Percentiles rank a stretch among this genome's conserved stretches.
Conservation (phyloP, 2,329 filamentous ascomycete species). For the Cladosporium sp. region DNA sequence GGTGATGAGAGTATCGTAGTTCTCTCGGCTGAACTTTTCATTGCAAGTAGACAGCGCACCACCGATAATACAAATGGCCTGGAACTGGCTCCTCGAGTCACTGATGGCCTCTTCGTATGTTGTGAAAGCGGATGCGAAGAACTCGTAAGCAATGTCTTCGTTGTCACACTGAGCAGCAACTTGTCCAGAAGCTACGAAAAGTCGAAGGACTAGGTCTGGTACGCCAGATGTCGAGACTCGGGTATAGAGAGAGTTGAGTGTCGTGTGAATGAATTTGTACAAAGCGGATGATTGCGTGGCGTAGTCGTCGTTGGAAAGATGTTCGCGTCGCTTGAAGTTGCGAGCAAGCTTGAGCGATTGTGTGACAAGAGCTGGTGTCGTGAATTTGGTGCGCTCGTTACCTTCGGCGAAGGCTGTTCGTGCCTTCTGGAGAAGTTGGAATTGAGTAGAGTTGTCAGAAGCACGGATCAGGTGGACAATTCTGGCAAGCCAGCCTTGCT, state of each 20-base stretch:
- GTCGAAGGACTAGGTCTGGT: constrained; percentile 79
- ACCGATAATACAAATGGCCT: constrained; percentile 92
- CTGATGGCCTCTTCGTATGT: constrained; percentile 96
- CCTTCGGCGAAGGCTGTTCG: constrained; percentile 85
- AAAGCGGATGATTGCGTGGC: constrained; percentile 70
- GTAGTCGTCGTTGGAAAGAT: constrained; percentile 74
- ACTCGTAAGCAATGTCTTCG: constrained; percentile 96
- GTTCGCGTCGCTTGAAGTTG: constrained; percentile 83
- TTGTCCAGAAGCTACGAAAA: constrained; percentile 90
- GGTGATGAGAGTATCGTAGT: constrained; percentile 97
- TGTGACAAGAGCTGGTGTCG: constrained; percentile 87
- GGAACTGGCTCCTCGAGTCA: constrained; percentile 94
- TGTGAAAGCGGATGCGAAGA: constrained; percentile 96
- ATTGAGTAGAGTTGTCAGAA: constrained; percentile 86
- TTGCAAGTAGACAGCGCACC: constrained; percentile 82
- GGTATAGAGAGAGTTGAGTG: constrained; percentile 80
- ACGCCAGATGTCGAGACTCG: constrained; percentile 69
- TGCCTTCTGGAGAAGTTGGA: constrained; percentile 79
- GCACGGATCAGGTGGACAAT: constrained; percentile 84
- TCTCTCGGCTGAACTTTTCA: constrained; percentile 83
- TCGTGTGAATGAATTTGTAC: constrained; percentile 93
- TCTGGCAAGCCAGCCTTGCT: constrained; percentile 93
- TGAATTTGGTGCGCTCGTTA: constrained; percentile 93
- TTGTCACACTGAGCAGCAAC: constrained; percentile 87
- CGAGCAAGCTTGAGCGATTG: constrained; percentile 84